These are phyloP conservation scores for Psidium friedrichsthalianum DNA, from an alignment of 345 rosid genomes.

Conservation along the genomic window DNA sequence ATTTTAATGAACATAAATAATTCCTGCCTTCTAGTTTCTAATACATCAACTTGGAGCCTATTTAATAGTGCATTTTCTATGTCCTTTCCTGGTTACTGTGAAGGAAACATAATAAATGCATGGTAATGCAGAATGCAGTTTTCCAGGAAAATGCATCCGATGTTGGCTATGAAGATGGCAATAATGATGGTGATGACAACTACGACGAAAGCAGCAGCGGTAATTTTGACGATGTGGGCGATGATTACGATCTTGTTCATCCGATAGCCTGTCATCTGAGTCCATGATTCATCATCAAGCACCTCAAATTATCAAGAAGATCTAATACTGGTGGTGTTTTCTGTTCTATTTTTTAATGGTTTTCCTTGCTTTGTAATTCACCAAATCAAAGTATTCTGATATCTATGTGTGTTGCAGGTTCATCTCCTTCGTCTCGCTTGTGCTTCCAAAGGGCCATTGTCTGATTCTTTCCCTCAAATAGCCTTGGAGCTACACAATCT, in stretches of 20 bases:
- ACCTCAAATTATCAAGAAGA: constrained; percentile 50
- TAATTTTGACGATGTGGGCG: constrained; percentile 11
- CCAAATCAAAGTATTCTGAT: background rate
- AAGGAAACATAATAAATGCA: background rate
- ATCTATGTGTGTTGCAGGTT: constrained; percentile 25
- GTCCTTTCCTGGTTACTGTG: background rate
- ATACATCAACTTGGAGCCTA: background rate
- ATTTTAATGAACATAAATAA: background rate
- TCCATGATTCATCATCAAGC: constrained; percentile 31
- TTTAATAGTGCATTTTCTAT: background rate
- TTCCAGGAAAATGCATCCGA: background rate
- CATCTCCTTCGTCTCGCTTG: constrained; percentile 86
- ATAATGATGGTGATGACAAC: constrained; percentile 17
- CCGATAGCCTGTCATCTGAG: constrained; percentile 27
- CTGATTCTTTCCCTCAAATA: constrained; percentile 61
- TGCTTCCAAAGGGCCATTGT: constrained; percentile 56
- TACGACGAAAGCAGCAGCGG: constrained; percentile 21
- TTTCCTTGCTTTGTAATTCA: background rate
- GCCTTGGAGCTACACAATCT: constrained; percentile 60
- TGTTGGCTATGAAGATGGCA: constrained; percentile 20
- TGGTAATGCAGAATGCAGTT: background rate
- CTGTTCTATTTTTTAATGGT: background rate
- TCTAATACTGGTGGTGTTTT: constrained; percentile 46
- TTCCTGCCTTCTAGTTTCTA: background rate
- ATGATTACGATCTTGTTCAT: constrained; percentile 27